A percentile compares a stretch with the other conserved stretches of the same genome.
Conservation (phyloP, 495 filamentous ascomycete genomes). For the Trichoderma asperelloides region DNA sequence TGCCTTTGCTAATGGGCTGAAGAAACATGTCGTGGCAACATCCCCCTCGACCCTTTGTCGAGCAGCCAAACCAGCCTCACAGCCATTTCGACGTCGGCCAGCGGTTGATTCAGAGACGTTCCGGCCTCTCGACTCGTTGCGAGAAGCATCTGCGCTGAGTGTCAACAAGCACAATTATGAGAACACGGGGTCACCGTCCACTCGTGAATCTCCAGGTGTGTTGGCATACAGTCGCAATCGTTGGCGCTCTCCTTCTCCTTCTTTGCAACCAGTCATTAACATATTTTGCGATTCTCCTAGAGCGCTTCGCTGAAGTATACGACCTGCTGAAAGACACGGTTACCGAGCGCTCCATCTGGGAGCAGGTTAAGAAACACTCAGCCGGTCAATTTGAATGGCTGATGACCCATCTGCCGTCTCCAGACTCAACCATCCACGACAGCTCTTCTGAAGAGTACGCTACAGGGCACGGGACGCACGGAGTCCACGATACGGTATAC, state of each 20-base stretch:
- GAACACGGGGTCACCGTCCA: not conserved
- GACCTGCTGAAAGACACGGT: constrained; percentile 10
- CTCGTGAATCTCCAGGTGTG: not conserved
- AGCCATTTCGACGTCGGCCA: not conserved
- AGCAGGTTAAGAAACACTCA: constrained; percentile 33
- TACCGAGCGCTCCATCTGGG: not conserved
- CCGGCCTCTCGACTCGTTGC: not conserved
- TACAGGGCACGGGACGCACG: constrained; percentile 10
- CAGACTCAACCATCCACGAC: constrained; percentile 13
- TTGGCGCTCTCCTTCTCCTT: not conserved
- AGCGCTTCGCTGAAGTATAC: not conserved
- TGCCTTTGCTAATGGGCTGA: not conserved
- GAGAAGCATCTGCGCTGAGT: not conserved
- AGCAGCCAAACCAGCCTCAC: not conserved
- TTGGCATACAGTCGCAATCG: not conserved
- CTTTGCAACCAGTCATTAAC: not conserved
- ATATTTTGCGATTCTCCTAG: not conserved
- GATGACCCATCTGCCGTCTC: constrained; percentile 24
- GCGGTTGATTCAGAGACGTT: constrained; percentile 2
- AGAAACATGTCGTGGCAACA: not conserved
- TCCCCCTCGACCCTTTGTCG: not conserved
- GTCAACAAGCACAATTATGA: not conserved
- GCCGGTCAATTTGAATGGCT: constrained; percentile 44
- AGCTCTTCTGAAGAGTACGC: constrained; percentile 15
- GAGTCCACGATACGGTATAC: constrained; percentile 24